A percentile compares a stretch with the other conserved stretches of the same genome.
Conservation (phyloP, 2,329 filamentous ascomycete genomes). For the Trichoderma sp. region DNA sequence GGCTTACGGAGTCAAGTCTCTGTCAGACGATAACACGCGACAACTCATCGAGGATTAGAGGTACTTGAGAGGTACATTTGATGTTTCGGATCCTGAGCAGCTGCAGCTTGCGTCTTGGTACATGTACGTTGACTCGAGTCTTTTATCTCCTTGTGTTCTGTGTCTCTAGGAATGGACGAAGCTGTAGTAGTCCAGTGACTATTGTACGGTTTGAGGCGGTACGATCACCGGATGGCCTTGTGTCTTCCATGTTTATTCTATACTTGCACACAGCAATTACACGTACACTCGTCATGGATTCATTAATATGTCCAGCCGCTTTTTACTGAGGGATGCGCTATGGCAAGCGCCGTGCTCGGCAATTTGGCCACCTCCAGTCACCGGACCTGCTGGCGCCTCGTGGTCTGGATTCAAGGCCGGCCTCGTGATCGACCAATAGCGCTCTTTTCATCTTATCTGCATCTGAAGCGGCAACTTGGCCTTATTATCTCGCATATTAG, state of each 20-base stretch:
- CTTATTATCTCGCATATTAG: not conserved
- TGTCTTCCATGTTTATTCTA: not conserved
- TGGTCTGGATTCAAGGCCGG: conserved; percentile 12
- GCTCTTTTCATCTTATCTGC: conserved; percentile 11
- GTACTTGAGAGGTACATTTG: not conserved
- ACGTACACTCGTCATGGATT: not conserved
- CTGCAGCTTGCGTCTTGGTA: conserved; percentile 5
- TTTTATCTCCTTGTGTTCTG: not conserved
- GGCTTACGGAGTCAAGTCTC: not conserved
- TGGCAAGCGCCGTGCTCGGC: not conserved
- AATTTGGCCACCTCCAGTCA: conserved; percentile 11
- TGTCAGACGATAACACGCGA: not conserved
- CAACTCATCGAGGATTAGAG: not conserved
- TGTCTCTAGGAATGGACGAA: not conserved
- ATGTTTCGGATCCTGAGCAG: not conserved
- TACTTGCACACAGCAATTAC: not conserved
- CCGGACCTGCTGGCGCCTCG: conserved; percentile 14
- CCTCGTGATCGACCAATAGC: conserved; percentile 20
- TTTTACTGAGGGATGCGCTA: not conserved
- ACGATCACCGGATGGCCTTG: not conserved
- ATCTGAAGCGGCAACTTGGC: not conserved
- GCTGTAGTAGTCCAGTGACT: not conserved
- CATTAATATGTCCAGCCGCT: too few species aligned
- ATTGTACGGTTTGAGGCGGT: not conserved
- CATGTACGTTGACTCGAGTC: not conserved